Base-by-base conservation (phyloP, 352 stramenopile genomes). In the Phytophthora syringae region DNA sequence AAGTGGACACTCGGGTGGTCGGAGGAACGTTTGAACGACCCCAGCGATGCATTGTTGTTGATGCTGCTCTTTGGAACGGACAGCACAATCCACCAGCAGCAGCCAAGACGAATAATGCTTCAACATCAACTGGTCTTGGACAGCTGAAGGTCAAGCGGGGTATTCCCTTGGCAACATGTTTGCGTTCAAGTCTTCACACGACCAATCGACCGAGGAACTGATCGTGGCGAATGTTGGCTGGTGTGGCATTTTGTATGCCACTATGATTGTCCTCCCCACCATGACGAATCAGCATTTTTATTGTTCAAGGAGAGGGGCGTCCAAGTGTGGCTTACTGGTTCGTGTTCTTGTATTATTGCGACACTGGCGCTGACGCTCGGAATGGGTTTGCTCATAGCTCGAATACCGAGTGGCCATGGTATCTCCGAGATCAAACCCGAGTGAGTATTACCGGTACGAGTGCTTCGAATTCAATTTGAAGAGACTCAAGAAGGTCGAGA, bases 81-180 rank as follows among this genome's bases (percentile, higher is more conserved):
- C 51, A 56, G 42, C 32, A 67, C 59, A 61, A 67, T 67, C 43
- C 52, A 67, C 60, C 60, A 67, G 32, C 60, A 62, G 51, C 36
- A n/a, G n/a, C n/a, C 30, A 22, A 4, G 25, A 47, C 22, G 48
- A 50, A 54, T 16, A 55, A 44, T 56, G 49, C 52, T 54, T 56
- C 43, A 67, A 25, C 52, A 27, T 56, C 43, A 57, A 57, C 42
- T 67, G 52, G 52, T 57, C 27, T 51, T 47, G 2, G 45, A 50
- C n/a, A n/a, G 20, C n/a, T 24, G 47, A 55, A 54, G 30, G 70
- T 58, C 27, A 42, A 42, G n/a, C 9, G 24, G 5, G 12, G 32
- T 74, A 64, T 55, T 66, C 30, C 25, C n/a, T 37, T 3, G 64
- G 70, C 25, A 74, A 72, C n/a, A 13, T 64, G 7, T 64, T 71